Percentiles rank a stretch among this genome's conserved stretches.
These are phyloP conservation scores for Boletus insuetus DNA, from an alignment of 768 basidiomycete genomes.

Conservation along the genomic window DNA sequence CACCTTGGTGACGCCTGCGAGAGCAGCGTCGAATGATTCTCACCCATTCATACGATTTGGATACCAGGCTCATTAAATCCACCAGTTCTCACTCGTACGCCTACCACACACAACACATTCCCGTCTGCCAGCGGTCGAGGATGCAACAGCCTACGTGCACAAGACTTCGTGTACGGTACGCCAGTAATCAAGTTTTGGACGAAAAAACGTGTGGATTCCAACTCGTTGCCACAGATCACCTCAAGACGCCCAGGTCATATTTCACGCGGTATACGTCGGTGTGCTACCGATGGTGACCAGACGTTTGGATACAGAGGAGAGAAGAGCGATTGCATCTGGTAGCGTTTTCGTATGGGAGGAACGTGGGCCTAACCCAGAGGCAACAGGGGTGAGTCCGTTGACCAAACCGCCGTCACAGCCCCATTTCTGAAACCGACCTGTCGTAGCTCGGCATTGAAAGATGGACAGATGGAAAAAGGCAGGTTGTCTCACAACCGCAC, in stretches of 20 bases:
- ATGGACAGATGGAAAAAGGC: slow-evolving; percentile 73
- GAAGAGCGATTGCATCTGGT: slow-evolving; percentile 66
- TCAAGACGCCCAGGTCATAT: slow-evolving; percentile 68
- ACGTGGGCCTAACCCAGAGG: slow-evolving; percentile 62
- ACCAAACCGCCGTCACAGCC: slow-evolving; percentile 2
- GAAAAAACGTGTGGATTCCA: neutral
- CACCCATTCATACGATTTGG: slow-evolving; percentile 19
- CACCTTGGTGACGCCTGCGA: slow-evolving; percentile 14
- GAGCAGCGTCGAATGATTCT: slow-evolving; percentile 26
- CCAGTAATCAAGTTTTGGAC: neutral
- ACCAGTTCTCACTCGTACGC: slow-evolving; percentile 20
- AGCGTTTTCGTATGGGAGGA: slow-evolving; percentile 86
- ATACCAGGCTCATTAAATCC: slow-evolving; percentile 29
- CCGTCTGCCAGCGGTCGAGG: slow-evolving; percentile 13
- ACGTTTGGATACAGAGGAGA: slow-evolving; percentile 73
- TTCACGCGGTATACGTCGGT: slow-evolving; percentile 63
- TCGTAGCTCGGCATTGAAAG: slow-evolving; percentile 72
- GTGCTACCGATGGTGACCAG: slow-evolving; percentile 65
- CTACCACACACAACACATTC: slow-evolving; percentile 15
- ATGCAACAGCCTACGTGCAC: slow-evolving; percentile 74
- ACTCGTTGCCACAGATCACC: slow-evolving; percentile 40
- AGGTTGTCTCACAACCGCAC: neutral
- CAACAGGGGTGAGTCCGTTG: slow-evolving; percentile 52
- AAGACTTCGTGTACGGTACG: slow-evolving; percentile 51
- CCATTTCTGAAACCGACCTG: slow-evolving; percentile 1